Evolutionary conservation across 2,329 filamentous ascomycete species (phyloP), one percentile per base, ranked within the genome.

Genomic region (Phialophora tarda): DNA sequence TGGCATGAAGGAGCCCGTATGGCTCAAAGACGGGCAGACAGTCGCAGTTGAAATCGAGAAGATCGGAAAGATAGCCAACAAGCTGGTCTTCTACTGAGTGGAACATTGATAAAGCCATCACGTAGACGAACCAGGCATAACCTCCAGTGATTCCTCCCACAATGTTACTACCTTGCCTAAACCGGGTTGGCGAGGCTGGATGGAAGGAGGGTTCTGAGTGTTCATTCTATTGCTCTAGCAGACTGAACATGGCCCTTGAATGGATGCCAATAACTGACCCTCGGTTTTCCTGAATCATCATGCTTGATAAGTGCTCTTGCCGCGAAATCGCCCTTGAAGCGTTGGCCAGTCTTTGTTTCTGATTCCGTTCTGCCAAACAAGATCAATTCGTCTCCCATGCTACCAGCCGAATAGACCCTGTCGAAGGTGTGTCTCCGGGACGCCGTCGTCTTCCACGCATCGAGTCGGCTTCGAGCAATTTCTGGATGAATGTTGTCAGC

Each of bases 21-120:
- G 74, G 17, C 63, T 81, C 47, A 73, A 73, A 6, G 62, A 78
- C 64, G 75, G 75, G 2, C 78, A 79, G 70, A 75, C 77, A 64
- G 82, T 84, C 67, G 75, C 78, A 0, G 79, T 84, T 5, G 81
- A 83, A 63, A 70, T 80, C 50, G 81, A 81, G 17, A 73, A 81
- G 71, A 78, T 84, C 55, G 82, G 82, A 21, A 84, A 81, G 0
- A 71, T 83, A 66, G 76, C 80, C 47, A 83, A 78, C 11, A 61
- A 53, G 26, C 41, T 65, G 30, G 41, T 47, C 26, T 64, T 64
- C 30, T 54, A 47, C 8, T 47, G 34, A 41, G 24, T 17, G 5
- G 54, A 34, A 11, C 21, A 17, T n/a, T 12, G 26, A 34, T 57
- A 34, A 14, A 30, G 57, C 14, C 14, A n/a, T 34, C 23, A 17